Evolutionary conservation across 345 rosid species (phyloP).

Genomic region (Mallotus nudiflorus): DNA sequence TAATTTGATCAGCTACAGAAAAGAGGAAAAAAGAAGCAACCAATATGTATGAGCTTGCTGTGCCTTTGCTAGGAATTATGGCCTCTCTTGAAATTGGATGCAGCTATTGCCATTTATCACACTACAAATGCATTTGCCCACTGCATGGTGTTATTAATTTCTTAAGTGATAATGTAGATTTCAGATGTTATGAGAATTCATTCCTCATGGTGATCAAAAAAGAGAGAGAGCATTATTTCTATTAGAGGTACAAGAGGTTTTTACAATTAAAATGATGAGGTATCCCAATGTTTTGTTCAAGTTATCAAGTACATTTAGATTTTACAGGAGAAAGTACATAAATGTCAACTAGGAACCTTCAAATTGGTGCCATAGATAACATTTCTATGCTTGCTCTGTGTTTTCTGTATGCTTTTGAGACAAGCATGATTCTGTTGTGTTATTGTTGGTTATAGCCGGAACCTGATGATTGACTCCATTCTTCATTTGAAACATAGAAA

Average conservation of each 20-base stretch:
- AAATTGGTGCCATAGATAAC: slow-evolving; percentile 70
- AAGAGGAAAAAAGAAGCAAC: too few species aligned
- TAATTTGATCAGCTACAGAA: too few species aligned
- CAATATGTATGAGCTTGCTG: too few species aligned
- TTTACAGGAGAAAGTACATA: slow-evolving; percentile 79
- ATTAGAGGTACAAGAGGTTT: slow-evolving; percentile 59
- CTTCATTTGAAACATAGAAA: slow-evolving; percentile 46
- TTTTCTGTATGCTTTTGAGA: neutral
- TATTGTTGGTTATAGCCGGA: neutral
- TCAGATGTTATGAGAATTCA: slow-evolving; percentile 80
- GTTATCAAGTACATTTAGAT: slow-evolving; percentile 91
- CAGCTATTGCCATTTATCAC: neutral
- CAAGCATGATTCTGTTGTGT: neutral
- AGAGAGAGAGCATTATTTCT: slow-evolving; percentile 95
- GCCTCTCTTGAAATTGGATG: neutral
- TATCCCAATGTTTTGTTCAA: slow-evolving; percentile 36
- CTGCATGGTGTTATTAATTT: neutral
- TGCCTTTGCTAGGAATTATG: too few species aligned
- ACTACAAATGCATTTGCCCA: neutral
- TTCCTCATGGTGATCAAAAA: slow-evolving; percentile 92
- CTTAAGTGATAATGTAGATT: slow-evolving; percentile 53
- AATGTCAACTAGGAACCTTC: slow-evolving; percentile 64
- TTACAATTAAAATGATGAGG: slow-evolving; percentile 12
- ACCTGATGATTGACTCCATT: slow-evolving; percentile 1
- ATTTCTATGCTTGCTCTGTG: slow-evolving; percentile 16